Conservation (phyloP, 1,139 yeast species). For the Yarrowia galli region DNA sequence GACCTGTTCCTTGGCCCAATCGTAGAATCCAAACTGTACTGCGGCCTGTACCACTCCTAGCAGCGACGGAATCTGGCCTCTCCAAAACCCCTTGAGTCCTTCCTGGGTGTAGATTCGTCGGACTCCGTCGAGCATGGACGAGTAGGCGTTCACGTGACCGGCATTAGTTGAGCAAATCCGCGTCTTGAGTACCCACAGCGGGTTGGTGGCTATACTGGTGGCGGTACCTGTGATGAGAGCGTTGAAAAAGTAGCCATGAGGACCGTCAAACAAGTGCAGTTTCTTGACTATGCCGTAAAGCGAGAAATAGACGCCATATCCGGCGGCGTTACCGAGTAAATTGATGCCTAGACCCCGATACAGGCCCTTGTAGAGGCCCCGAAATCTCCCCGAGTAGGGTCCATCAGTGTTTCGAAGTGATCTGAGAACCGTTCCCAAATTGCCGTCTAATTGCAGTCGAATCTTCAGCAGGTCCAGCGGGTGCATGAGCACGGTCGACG, state of each 20-base stretch:
- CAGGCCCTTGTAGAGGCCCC: slow-evolving; percentile 43
- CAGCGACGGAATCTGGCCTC: slow-evolving; percentile 81
- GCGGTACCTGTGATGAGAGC: slow-evolving; percentile 75
- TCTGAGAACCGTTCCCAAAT: slow-evolving; percentile 38
- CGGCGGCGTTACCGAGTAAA: slow-evolving; percentile 78
- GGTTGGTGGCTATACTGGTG: slow-evolving; percentile 83
- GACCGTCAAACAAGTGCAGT: slow-evolving; percentile 31
- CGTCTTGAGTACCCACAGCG: slow-evolving; percentile 92
- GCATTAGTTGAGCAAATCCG: slow-evolving; percentile 72
- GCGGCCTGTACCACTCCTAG: slow-evolving; percentile 90
- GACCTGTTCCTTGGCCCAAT: slow-evolving; percentile 60
- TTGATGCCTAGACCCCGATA: slow-evolving; percentile 88
- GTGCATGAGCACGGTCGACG: slow-evolving; percentile 81
- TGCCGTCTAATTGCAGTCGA: slow-evolving; percentile 63
- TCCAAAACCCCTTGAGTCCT: slow-evolving; percentile 78
- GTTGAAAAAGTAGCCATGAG: slow-evolving; percentile 56
- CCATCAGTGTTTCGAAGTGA: background rate
- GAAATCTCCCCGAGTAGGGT: slow-evolving; percentile 26
- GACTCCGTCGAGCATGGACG: slow-evolving; percentile 64
- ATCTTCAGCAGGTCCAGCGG: slow-evolving; percentile 88
- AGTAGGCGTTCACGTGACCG: slow-evolving; percentile 60
- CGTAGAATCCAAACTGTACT: slow-evolving; percentile 84
- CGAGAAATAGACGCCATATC: slow-evolving; percentile 89
- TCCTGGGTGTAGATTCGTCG: slow-evolving; percentile 61
- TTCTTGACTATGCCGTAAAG: slow-evolving; percentile 69